Conservation (phyloP, 2,329 filamentous ascomycete species). For the Colletotrichum somersetense region DNA sequence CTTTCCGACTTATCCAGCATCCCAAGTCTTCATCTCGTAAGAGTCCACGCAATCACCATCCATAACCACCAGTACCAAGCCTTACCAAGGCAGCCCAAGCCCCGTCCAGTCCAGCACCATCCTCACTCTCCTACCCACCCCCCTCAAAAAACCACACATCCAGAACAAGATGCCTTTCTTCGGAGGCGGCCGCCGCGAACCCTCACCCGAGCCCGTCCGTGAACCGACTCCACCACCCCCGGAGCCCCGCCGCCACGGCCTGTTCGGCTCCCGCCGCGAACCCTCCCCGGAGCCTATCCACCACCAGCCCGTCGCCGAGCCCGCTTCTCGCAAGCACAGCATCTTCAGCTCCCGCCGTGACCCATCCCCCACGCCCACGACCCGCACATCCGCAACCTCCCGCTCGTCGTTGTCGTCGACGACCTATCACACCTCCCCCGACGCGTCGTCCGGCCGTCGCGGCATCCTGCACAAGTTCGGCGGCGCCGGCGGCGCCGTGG, state of each 20-base stretch:
- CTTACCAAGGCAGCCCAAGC: slow-evolving; percentile 4
- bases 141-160: neutral
- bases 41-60: slow-evolving; percentile 22
- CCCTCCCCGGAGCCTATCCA: slow-evolving; percentile 47
- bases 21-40: slow-evolving; percentile 29
- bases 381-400: slow-evolving; percentile 44
- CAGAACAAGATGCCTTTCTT: slow-evolving; percentile 45
- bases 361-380: slow-evolving; percentile 45
- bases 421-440: slow-evolving; percentile 45
- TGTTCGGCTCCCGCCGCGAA: slow-evolving; percentile 46
- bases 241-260: slow-evolving; percentile 40
- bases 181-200: slow-evolving; percentile 47
- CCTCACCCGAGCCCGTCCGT: slow-evolving; percentile 50
- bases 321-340: slow-evolving; percentile 47
- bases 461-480: slow-evolving; percentile 61
- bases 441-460: slow-evolving; percentile 48
- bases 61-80: slow-evolving; percentile 12
- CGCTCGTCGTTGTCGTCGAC: slow-evolving; percentile 41
- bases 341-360: slow-evolving; percentile 53
- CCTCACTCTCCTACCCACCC: neutral
- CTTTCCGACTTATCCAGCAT: slow-evolving; percentile 38
- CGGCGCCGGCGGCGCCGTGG: slow-evolving; percentile 53
- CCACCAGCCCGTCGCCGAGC: slow-evolving; percentile 48
- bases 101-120: neutral
- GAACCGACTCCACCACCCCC: slow-evolving; percentile 47